Conservation (phyloP, 176 grass and related monocot genomes). For the Ananas comosus region DNA sequence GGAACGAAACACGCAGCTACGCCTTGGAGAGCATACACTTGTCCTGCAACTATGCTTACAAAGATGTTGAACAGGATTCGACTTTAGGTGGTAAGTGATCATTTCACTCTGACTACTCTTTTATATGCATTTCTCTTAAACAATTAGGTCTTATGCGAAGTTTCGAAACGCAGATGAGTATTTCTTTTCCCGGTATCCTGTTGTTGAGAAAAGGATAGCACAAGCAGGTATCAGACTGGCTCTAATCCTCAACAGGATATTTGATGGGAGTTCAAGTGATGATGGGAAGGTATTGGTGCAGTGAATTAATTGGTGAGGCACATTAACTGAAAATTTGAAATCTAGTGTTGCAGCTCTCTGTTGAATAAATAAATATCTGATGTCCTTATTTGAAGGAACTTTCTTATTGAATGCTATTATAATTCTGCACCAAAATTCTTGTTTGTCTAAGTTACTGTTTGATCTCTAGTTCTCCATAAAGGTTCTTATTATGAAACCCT, state of each 20-base stretch:
- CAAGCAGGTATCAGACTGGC: constrained; percentile 79
- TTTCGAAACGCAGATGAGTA: constrained; percentile 62
- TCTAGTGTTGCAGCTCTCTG: no score
- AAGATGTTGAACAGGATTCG: constrained; percentile 64
- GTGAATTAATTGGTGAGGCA: constrained; percentile 26
- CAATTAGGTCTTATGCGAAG: constrained; percentile 9
- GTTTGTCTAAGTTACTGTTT: no score
- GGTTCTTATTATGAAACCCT: no score
- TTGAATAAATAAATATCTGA: no score
- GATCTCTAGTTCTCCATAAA: no score
- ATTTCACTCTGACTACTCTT: background rate
- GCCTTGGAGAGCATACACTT: constrained; percentile 70
- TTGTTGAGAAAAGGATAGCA: constrained; percentile 75
- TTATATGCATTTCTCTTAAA: background rate
- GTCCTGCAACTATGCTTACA: constrained; percentile 77
- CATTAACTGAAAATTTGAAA: background rate
- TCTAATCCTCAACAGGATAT: constrained; percentile 66
- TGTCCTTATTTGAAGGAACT: no score
- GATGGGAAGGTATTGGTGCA: constrained; percentile 15
- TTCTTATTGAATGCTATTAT: no score
- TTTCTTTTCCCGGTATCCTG: constrained; percentile 67
- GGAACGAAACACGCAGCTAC: constrained; percentile 35
- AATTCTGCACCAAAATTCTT: no score
- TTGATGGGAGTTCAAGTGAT: constrained; percentile 38
- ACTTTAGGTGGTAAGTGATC: constrained; percentile 49